Base-by-base conservation (phyloP, 176 grass and related monocot genomes). In the Oryza meyeriana region DNA sequence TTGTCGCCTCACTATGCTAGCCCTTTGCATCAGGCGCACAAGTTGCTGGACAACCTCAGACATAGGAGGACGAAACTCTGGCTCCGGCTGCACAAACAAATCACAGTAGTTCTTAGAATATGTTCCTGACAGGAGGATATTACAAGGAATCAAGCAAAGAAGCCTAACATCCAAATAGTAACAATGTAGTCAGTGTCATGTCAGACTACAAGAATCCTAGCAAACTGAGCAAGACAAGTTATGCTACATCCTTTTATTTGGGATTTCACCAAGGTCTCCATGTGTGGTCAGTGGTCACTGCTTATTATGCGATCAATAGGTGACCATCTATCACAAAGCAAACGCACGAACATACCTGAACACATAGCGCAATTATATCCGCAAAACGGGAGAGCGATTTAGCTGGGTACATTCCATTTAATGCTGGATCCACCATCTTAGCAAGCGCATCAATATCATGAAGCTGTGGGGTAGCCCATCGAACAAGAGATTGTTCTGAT, bases 371-470 rank as follows among this genome's bases (percentile, higher is more conserved):
- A 87, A 99, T 96, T 79, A 99, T 94, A 71, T 99, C 97, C 1
- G 97, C 97, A 58, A 99, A 96, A 41, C 97, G 93, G 0, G 93
- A 99, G 45, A 99, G 91, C 1, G 97, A 99, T 88, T 99, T 99
- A 36, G 91, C 97, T 67, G 97, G 97, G 72, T 99, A 99, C 85
- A 99, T 99, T 82, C 97, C 97, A 66, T 99, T 99, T 70, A 99
- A 42, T 47, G 93, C 80, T 79, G 97, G 89, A 88, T 99, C 97
- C 28, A 99, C 97, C 97, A 99, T 96, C 88, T 91, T 99, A 72
- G 97, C 84, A 81, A 99, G 83, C 35, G 91, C 91, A 88, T 99
- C 97, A 1, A 96, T 99, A 70, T 99, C 97, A 76, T 99, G 97
- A 84, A 99, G 97, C 80, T 99, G 97, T 66, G 97, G 97, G 1